Evolutionary conservation across 352 stramenopile genomes (phyloP), one percentile per base, ranked within the genome.

Genomic region (Pythium utonaiense): DNA sequence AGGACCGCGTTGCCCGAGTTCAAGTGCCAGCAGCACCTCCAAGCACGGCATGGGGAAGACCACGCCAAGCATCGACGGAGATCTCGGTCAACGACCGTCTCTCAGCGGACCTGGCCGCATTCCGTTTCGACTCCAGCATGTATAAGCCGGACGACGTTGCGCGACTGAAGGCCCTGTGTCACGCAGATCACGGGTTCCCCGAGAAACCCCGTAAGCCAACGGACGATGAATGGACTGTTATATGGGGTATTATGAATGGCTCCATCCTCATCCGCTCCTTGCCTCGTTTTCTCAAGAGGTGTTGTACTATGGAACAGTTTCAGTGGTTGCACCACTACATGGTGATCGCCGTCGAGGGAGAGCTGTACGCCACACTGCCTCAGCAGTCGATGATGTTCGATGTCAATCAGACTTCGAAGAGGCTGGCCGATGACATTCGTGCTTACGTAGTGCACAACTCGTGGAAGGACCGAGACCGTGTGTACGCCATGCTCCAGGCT

Each of bases 281-380:
- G 6, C 53, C 60, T 0, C 53, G 62, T 17, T 67, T 67, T n/a
- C 45, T 67, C 6, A 67, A 67, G 19, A 24, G 60, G 1, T 67
- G 60, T 22, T 62, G 60, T 22, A 53, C n/a, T 3, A 1, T 67
- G 2, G 21, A 6, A 2, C 52, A 58, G 27, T 27, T 67, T 8
- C 10, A 25, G 6, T 54, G 52, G 53, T 36, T 67, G 27, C 45
- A 60, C 16, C 3, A 36, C 0, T 3, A 57, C 24, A 67, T 58
- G n/a, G 17, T 52, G 0, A 0, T 19, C 2, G 19, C 33, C 0
- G 60, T 42, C 1, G 60, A 67, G 31, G 60, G 60, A 0, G 60
- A 67, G n/a, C 53, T 67, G 1, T 57, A 10, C 2, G 44, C 24
- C 1, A 0, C 4, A 9, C n/a, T 67, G 0, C 53, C 53, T 12